phyloP scores from a whole-genome alignment of 768 basidiomycete genomes.

The Auricularia sp. region DNA sequence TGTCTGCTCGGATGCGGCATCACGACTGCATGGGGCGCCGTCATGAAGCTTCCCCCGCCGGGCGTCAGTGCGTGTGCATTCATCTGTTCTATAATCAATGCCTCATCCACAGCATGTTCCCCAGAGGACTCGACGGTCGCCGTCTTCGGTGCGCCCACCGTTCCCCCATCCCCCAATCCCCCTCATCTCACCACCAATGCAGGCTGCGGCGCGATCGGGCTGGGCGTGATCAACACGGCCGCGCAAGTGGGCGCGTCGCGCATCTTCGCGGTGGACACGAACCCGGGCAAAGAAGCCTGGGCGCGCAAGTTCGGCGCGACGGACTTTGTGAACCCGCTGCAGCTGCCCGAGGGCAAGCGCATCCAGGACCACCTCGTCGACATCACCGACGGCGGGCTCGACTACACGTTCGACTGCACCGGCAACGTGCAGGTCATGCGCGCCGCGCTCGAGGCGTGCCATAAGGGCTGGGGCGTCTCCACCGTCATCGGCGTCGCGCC shows the following conservation, averaged over 20 bases:
- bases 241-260: conserved; percentile 69
- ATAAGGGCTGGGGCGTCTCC: conserved; percentile 98
- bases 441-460: conserved; percentile 92
- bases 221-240: conserved; percentile 82
- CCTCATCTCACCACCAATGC: too few species aligned
- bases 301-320: conserved; percentile 89
- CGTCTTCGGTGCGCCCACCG: conserved; percentile 50
- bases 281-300: conserved; percentile 77
- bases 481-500: conserved; percentile 96
- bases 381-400: conserved; percentile 91
- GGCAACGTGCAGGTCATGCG: conserved; percentile 95
- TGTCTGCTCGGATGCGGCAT: conserved; percentile 95
- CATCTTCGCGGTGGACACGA: conserved; percentile 88
- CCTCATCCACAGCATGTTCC: too few species aligned
- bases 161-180: too few species aligned
- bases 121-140: conserved; percentile 79
- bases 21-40: conserved; percentile 97
- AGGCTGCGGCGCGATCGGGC: conserved; percentile 87
- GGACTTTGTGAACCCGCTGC: conserved; percentile 80
- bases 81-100: background rate
- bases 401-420: conserved; percentile 95
- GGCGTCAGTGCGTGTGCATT: conserved; percentile 55
- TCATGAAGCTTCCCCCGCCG: conserved; percentile 63
- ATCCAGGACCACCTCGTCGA: conserved; percentile 88
- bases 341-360: conserved; percentile 64